Evolutionary conservation across 805 yeast species (phyloP).

Genomic region (Starmerella vitae): DNA sequence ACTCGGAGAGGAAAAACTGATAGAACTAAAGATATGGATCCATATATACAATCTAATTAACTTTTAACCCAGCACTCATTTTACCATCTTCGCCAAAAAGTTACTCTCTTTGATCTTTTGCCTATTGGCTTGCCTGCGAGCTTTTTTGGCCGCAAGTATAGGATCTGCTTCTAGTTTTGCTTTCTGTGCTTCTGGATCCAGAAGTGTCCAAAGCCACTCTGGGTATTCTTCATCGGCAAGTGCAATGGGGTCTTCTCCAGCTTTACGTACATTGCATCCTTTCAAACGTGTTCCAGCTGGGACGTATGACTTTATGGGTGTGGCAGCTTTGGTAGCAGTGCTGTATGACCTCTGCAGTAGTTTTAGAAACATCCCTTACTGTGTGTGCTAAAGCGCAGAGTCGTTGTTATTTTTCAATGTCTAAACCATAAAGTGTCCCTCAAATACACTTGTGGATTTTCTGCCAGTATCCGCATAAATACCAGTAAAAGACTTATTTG

Average conservation of each 20-base stretch:
- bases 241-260: constrained; percentile 81
- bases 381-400: too few species aligned
- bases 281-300: constrained; percentile 40
- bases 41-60: background rate
- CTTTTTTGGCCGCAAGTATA: constrained; percentile 52
- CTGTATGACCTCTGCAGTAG: constrained; percentile 13
- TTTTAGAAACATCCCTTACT: too few species aligned
- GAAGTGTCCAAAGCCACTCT: constrained; percentile 80
- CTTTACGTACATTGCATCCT: constrained; percentile 64
- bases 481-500: background rate
- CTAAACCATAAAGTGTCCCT: too few species aligned
- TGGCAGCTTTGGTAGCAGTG: constrained; percentile 13
- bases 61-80: background rate
- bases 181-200: constrained; percentile 52
- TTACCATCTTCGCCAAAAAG: constrained; percentile 48
- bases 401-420: too few species aligned
- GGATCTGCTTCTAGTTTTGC: constrained; percentile 47
- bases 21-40: background rate
- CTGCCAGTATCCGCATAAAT: too few species aligned
- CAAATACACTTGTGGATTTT: too few species aligned
- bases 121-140: constrained; percentile 54
- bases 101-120: constrained; percentile 62
- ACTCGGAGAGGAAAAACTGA: background rate
- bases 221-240: constrained; percentile 82
- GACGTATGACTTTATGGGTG: constrained; percentile 32